Evolutionary conservation across 345 rosid species (phyloP), one percentile per base, ranked within the genome.

Genomic region (Eucalyptus cloeziana): DNA sequence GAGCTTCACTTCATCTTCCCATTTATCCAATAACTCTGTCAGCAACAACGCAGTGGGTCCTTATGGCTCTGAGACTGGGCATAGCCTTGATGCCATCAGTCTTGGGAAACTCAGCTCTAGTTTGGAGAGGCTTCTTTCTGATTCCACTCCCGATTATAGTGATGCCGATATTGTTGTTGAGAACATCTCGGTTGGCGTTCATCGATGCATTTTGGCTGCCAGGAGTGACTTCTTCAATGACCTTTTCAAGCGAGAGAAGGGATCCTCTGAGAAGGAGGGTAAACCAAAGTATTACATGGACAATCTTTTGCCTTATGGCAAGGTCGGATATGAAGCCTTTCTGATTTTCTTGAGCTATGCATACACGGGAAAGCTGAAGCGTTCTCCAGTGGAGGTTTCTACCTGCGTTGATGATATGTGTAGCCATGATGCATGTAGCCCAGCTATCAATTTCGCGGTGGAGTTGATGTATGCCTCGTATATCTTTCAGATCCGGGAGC

Each of bases 391-490:
- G 62, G 98, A 94, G 90, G 98, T 95, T 69, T 97, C 99, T 4
- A 94, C 96, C 44, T 98, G 99, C 88, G 98, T 95, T 86, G 96
- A 95, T 91, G 49, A 92, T 49, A 90, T 86, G 27, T 98, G 99
- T 86, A 89, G 91, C 88, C 99, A 98, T 91, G 97, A 96, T 91
- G 94, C 97, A 16, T 98, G 99, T 93, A 89, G 94, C 88, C 99
- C 99, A 15, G 98, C 97, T 43, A 95, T 98, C 86, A 90, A 89
- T 91, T 98, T 97, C 87, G 93, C 94, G 5, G 98, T 95, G 90
- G 98, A 98, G 90, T 90, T 97, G 97, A 92, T 96, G 95, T 98
- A 95, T 93, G 99, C 98, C 31, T 94, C 99, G 1, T 89, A 89
- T 86, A 92, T 95, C 89, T 98, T 98, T 91, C 95, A 93, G 92